Base-by-base conservation (phyloP, 2,329 filamentous ascomycete species). In the Xylaria sp. region DNA sequence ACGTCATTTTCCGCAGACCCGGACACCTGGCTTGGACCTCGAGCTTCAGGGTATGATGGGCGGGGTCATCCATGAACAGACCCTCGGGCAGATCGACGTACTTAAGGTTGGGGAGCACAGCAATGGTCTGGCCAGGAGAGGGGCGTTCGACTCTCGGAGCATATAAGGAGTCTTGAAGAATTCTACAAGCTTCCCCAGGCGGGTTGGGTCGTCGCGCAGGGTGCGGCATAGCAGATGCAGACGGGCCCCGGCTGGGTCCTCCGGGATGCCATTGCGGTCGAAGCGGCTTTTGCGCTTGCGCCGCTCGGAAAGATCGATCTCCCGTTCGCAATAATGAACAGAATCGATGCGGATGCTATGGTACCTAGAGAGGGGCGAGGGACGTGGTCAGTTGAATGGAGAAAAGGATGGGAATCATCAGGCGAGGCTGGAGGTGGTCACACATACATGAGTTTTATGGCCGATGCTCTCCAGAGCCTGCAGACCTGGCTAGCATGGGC, bases 111-210 rank as follows among this genome's bases (percentile, higher is more conserved):
- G 92, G 92, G 45, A 94, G 83, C 23, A 94, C 91, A 38, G 92
- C 92, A 50, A 97, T 90, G 25, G 91, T 92, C 53, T 88, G 9
- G 94, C 94, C 51, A 97, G 85, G 66, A 94, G 91, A 57, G 91
- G 85, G 75, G 95, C 92, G 74, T 86, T 91, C 1, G 91, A 91
- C 79, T 97, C 92, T 61, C 94, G 88, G 57, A 94, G 89, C 94
- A 97, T 97, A 77, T 97, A 97, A 6, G 94, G 92, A 62, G 92
- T 88, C 80, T 97, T 96, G 72, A 98, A 82, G 70, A 89, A 93
- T 72, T 89, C 80, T 4, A 97, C 92, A 43, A 87, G 81, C 58
- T 84, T 81, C 35, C 89, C 92, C 47, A 96, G 79, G 25, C 84
- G 80, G 8, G 83, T 87, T 21, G 87, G 85, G 65, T 93, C 89